phyloP scores from a whole-genome alignment of 2,329 filamentous ascomycete genomes.

The Juglanconis oblonga region DNA sequence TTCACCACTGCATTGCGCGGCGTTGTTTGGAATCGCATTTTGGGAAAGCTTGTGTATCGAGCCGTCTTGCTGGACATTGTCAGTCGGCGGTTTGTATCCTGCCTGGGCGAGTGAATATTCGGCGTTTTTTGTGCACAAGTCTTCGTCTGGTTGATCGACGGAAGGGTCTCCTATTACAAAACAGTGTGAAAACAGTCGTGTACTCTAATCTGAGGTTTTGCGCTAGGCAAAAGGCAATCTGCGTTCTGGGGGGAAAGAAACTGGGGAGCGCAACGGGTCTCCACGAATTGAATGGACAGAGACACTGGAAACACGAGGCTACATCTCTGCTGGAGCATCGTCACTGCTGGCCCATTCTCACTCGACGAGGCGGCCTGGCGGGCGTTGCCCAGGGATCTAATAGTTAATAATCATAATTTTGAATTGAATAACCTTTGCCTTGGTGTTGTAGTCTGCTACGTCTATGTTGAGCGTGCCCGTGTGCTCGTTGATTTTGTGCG shows the following conservation, averaged over 20 bases:
- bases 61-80: background rate
- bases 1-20: conserved; percentile 17
- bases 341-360: background rate
- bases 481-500: no score
- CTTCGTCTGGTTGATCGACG: background rate
- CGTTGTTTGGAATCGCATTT: conserved; percentile 10
- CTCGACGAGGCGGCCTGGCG: background rate
- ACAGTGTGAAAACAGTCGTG: conserved; percentile 4
- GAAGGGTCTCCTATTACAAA: background rate
- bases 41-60: background rate
- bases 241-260: background rate
- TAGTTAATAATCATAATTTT: conserved; percentile 18
- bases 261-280: background rate
- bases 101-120: background rate
- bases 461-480: no score
- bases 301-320: background rate
- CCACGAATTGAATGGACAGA: background rate
- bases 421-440: background rate
- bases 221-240: conserved; percentile 6
- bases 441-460: no score
- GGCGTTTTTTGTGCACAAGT: conserved; percentile 14
- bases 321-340: background rate
- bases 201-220: background rate
- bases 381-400: conserved; percentile 13
- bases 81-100: conserved; percentile 1